phyloP scores from a whole-genome alignment of 1,139 yeast genomes.

The Magnusiomyces paraingens region DNA sequence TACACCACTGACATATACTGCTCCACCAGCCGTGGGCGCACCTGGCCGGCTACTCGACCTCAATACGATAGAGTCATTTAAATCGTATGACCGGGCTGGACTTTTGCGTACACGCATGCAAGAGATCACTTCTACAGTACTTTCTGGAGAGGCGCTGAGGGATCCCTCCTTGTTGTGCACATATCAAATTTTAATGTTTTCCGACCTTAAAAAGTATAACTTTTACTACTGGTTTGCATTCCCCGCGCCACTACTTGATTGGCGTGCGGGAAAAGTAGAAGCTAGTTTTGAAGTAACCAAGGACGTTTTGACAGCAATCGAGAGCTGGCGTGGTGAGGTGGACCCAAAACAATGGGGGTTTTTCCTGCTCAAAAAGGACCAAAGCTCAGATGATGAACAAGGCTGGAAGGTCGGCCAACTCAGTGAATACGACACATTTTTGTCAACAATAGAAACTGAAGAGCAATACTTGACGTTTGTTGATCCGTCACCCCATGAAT shows the following conservation, averaged over 20 bases:
- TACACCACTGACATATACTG: not conserved
- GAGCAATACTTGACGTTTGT: slow-evolving; percentile 43
- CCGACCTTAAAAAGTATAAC: slow-evolving; percentile 82
- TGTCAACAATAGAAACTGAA: slow-evolving; percentile 10
- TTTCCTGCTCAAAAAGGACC: slow-evolving; percentile 24
- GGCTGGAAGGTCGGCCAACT: slow-evolving; percentile 29
- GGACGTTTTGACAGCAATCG: not conserved
- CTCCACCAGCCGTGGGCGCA: slow-evolving; percentile 15
- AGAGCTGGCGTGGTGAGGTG: slow-evolving; percentile 19
- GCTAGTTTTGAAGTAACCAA: not conserved
- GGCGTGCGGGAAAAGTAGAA: slow-evolving; percentile 13
- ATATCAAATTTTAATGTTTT: slow-evolving; percentile 62
- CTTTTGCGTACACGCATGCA: slow-evolving; percentile 46
- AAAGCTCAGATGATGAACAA: slow-evolving; percentile 16
- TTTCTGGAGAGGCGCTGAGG: slow-evolving; percentile 30
- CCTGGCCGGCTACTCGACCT: slow-evolving; percentile 51
- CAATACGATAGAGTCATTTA: slow-evolving; percentile 84
- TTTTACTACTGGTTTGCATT: slow-evolving; percentile 87
- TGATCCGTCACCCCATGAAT: slow-evolving; percentile 50
- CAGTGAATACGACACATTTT: slow-evolving; percentile 20
- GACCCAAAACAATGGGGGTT: slow-evolving; percentile 25
- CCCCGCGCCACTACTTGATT: slow-evolving; percentile 45
- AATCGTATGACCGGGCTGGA: slow-evolving; percentile 52
- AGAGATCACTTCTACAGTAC: slow-evolving; percentile 29
- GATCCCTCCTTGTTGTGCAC: slow-evolving; percentile 40